Evolutionary conservation across 768 basidiomycete genomes (phyloP).

Genomic region (Amanita molliuscula): DNA sequence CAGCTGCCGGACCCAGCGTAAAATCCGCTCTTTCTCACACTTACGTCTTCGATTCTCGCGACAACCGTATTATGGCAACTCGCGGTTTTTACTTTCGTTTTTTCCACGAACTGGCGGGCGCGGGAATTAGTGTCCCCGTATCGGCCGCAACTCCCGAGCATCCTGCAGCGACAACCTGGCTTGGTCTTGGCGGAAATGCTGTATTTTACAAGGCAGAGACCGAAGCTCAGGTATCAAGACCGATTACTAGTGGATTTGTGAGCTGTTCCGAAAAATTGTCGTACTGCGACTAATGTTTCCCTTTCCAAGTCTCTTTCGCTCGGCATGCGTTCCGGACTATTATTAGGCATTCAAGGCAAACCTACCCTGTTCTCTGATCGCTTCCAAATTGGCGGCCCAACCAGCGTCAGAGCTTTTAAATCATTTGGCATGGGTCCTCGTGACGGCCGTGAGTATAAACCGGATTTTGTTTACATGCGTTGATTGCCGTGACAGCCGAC

Average conservation of each 20-base stretch:
- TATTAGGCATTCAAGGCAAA: slow-evolving; percentile 44
- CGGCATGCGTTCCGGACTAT: slow-evolving; percentile 57
- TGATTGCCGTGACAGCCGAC: slow-evolving; percentile 41
- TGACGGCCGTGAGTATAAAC: slow-evolving; percentile 47
- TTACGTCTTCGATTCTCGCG: slow-evolving; percentile 65
- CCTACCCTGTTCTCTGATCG: slow-evolving; percentile 68
- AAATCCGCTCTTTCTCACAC: slow-evolving; percentile 83
- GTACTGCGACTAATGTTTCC: background rate
- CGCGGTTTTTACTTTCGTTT: slow-evolving; percentile 54
- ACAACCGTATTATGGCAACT: slow-evolving; percentile 56
- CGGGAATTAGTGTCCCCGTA: background rate
- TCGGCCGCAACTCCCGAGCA: background rate
- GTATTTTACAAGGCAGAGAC: slow-evolving; percentile 65
- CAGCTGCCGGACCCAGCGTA: slow-evolving; percentile 66
- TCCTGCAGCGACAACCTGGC: background rate
- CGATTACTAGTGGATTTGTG: slow-evolving; percentile 48
- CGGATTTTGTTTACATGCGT: background rate
- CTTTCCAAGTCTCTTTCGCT: slow-evolving; percentile 58
- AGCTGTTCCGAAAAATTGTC: slow-evolving; percentile 15
- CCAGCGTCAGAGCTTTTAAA: slow-evolving; percentile 70
- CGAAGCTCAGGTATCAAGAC: slow-evolving; percentile 53
- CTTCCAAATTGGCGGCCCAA: slow-evolving; percentile 89
- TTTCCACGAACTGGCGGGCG: slow-evolving; percentile 62
- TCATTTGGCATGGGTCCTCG: slow-evolving; percentile 69
- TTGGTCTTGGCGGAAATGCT: slow-evolving; percentile 61